Conservation (phyloP, 306 rosid species). For the Purshia tridentata region DNA sequence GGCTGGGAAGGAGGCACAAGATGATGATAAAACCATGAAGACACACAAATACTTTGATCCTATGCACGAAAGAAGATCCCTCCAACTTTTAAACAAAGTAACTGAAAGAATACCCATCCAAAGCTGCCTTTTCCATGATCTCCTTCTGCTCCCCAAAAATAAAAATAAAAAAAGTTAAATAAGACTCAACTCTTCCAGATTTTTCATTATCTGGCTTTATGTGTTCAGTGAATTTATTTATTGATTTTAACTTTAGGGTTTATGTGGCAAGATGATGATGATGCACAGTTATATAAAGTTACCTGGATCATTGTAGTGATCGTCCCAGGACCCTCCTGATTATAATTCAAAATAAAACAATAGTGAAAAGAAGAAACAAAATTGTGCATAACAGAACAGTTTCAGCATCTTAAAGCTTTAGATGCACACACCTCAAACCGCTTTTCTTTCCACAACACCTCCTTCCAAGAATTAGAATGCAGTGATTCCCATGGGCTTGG, state of each 20-base stretch:
- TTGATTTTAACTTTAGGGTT: background rate
- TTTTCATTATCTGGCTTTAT: background rate
- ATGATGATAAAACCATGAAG: background rate
- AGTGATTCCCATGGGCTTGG: conserved; percentile 67
- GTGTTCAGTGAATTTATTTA: background rate
- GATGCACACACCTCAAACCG: conserved; percentile 53
- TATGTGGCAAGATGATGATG: too few relatives aligned
- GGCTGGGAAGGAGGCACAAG: background rate
- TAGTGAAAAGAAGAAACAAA: background rate
- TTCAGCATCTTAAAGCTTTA: background rate
- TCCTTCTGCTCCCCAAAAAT: conserved; percentile 60
- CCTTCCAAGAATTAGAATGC: conserved; percentile 59
- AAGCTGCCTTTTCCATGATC: conserved; percentile 53
- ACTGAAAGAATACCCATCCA: conserved; percentile 53
- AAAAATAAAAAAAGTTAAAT: background rate
- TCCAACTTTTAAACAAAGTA: conserved; percentile 33
- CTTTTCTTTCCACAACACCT: conserved; percentile 63
- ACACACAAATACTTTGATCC: background rate
- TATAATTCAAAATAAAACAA: conserved; percentile 23
- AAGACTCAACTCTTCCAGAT: background rate
- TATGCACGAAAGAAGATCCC: conserved; percentile 3
- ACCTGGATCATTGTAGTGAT: conserved; percentile 70
- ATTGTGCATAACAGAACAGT: background rate
- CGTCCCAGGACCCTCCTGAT: conserved; percentile 75
- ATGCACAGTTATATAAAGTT: conserved; percentile 1